Evolutionary conservation across 352 stramenopile species (phyloP).

Genomic region (Thalassiosira mediterranea): DNA sequence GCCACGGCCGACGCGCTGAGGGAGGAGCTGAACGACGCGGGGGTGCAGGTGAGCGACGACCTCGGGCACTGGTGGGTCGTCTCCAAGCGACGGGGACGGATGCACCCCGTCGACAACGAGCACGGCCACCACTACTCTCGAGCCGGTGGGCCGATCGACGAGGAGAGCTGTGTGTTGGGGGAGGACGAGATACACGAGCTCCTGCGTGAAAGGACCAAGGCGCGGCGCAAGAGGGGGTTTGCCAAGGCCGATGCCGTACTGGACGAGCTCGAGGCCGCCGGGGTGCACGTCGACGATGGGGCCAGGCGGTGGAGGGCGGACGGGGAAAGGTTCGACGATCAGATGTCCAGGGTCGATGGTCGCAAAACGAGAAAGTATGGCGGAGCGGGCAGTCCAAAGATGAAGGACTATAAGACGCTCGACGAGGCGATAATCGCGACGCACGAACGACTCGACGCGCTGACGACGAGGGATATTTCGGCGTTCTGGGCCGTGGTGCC

Average conservation of each 20-base stretch:
- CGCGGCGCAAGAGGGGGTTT: conserved; percentile 73
- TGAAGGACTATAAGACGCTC: conserved; percentile 15
- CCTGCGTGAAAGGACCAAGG: conserved; percentile 66
- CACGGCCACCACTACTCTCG: conserved; percentile 72
- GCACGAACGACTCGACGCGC: conserved; percentile 2
- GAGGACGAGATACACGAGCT: conserved; percentile 71
- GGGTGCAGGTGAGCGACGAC: conserved; percentile 69
- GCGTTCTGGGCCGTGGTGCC: conserved; percentile 12
- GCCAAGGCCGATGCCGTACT: conserved; percentile 71
- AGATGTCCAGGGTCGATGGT: no score
- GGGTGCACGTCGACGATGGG: conserved; percentile 74
- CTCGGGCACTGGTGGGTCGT: no score
- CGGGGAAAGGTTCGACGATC: conserved; percentile 49
- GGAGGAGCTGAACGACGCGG: conserved; percentile 42
- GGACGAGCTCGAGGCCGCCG: conserved; percentile 48
- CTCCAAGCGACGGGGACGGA: no score
- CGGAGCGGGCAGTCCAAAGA: no score
- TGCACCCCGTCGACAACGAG: no score
- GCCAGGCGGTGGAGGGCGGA: conserved; percentile 77
- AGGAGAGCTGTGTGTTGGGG: conserved; percentile 37
- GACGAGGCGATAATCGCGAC: conserved; percentile 1
- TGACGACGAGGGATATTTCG: conserved; percentile 3
- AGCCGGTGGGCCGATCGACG: conserved; percentile 49
- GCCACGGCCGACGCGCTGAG: conserved; percentile 53
- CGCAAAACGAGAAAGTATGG: no score